Conservation (phyloP, 306 rosid species). For the Herpetospermum pedunculosum region DNA sequence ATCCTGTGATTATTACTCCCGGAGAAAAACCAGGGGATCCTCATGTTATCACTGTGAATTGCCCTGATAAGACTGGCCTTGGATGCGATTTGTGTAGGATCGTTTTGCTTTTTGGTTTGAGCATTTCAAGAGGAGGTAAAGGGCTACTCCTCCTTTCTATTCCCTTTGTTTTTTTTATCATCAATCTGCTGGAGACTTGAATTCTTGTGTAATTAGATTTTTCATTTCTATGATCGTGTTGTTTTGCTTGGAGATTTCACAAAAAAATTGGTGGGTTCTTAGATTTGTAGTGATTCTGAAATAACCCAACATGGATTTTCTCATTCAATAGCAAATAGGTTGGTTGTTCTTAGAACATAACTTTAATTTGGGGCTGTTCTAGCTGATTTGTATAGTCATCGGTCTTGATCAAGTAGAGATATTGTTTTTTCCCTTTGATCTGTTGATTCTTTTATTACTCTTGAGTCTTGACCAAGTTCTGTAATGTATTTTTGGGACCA, state of each 20-base stretch:
- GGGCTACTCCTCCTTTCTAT: neutral
- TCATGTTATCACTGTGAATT: conserved; percentile 41
- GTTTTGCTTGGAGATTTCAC: neutral
- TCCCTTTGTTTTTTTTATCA: neutral
- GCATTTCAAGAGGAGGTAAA: conserved; percentile 46
- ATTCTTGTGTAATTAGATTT: neutral
- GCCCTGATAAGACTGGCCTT: conserved; percentile 47
- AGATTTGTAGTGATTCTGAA: neutral
- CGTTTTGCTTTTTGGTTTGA: conserved; percentile 38
- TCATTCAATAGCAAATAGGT: neutral
- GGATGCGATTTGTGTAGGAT: conserved; percentile 49
- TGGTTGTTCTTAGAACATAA: neutral
- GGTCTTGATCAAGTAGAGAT: neutral
- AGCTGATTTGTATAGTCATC: neutral
- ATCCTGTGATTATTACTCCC: conserved; percentile 26
- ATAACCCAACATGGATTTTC: neutral
- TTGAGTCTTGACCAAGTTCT: neutral
- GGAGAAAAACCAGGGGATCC: conserved; percentile 33
- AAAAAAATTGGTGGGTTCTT: neutral
- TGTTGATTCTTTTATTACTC: neutral
- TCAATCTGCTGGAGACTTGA: neutral
- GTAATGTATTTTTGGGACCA: conserved; percentile 2
- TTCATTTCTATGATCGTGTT: neutral
- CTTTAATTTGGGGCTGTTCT: neutral
- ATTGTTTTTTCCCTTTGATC: neutral